These are phyloP conservation scores for Penicillium crustosum DNA, from an alignment of 2,329 filamentous ascomycete species.

Conservation along the genomic window DNA sequence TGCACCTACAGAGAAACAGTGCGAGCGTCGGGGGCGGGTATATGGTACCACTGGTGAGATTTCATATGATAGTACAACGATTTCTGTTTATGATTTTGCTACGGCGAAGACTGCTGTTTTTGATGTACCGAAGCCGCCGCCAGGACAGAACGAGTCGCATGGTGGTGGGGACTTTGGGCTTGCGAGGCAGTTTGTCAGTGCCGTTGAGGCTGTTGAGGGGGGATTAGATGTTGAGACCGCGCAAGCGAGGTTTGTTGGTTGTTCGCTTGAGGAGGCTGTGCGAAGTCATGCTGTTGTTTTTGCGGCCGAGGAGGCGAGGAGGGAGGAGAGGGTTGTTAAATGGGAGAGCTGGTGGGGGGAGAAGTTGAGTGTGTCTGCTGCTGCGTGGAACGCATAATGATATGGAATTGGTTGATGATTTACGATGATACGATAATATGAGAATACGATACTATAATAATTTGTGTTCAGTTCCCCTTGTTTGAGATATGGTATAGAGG, in stretches of 20 bases:
- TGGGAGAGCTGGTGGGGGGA: constrained; percentile 75
- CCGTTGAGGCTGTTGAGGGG: constrained; percentile 75
- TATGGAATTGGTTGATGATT: not conserved
- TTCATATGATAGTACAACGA: constrained; percentile 75
- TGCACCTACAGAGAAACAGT: constrained; percentile 82
- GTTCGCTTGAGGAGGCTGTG: constrained; percentile 82
- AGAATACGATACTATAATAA: constrained; percentile 1
- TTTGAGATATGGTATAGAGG: not conserved
- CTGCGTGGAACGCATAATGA: constrained; percentile 2
- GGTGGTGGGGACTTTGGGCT: constrained; percentile 80
- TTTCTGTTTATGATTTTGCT: constrained; percentile 72
- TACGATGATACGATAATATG: not conserved
- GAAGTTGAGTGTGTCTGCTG: constrained; percentile 43
- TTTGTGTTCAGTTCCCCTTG: too few relatives aligned
- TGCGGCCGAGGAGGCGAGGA: constrained; percentile 84
- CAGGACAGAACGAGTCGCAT: constrained; percentile 58
- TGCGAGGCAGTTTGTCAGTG: constrained; percentile 76
- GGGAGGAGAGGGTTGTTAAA: constrained; percentile 66
- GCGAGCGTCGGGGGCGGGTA: constrained; percentile 77
- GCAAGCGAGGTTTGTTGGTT: constrained; percentile 74
- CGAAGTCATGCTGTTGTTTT: constrained; percentile 90
- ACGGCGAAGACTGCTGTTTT: constrained; percentile 54
- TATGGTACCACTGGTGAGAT: constrained; percentile 88
- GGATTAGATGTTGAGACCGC: constrained; percentile 66
- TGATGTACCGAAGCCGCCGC: constrained; percentile 61